Conservation (phyloP, 192 early-diverging fungal genomes). For the Linnemannia elongata region DNA sequence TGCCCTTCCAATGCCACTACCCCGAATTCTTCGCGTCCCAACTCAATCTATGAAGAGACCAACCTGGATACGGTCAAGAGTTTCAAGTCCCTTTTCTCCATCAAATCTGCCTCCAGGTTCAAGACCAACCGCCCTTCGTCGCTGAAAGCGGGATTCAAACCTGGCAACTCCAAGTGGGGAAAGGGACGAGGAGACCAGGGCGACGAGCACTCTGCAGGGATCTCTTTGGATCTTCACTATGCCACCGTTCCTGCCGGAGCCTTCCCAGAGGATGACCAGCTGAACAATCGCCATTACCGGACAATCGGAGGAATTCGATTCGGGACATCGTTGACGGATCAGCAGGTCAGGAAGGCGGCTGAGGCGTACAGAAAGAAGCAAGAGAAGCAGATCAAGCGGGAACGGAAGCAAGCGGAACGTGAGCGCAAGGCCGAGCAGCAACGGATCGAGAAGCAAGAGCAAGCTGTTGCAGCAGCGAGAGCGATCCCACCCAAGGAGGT, state of each 20-base stretch:
- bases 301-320: neutral
- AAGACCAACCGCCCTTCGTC: slow-evolving; percentile 20
- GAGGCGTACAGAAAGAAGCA: slow-evolving; percentile 27
- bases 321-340: slow-evolving; percentile 17
- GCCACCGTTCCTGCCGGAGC: slow-evolving; percentile 15
- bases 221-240: slow-evolving; percentile 5
- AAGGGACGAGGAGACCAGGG: slow-evolving; percentile 13
- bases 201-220: neutral
- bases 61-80: slow-evolving; percentile 47
- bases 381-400: slow-evolving; percentile 23
- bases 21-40: slow-evolving; percentile 34
- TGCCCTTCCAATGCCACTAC: slow-evolving; percentile 1
- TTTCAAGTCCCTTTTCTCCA: slow-evolving; percentile 45
- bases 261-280: neutral
- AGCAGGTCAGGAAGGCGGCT: slow-evolving; percentile 31
- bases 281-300: neutral
- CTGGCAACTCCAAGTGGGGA: neutral
- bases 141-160: slow-evolving; percentile 38
- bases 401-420: slow-evolving; percentile 24
- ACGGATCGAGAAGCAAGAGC: slow-evolving; percentile 12
- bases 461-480: slow-evolving; percentile 25
- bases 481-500: slow-evolving; percentile 58
- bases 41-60: slow-evolving; percentile 38
- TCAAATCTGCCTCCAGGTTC: slow-evolving; percentile 15
- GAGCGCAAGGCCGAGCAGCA: slow-evolving; percentile 23